Percentiles rank a stretch among this genome's conserved stretches.
These are phyloP conservation scores for Halenospora varia DNA, from an alignment of 495 filamentous ascomycete genomes.

Conservation along the genomic window DNA sequence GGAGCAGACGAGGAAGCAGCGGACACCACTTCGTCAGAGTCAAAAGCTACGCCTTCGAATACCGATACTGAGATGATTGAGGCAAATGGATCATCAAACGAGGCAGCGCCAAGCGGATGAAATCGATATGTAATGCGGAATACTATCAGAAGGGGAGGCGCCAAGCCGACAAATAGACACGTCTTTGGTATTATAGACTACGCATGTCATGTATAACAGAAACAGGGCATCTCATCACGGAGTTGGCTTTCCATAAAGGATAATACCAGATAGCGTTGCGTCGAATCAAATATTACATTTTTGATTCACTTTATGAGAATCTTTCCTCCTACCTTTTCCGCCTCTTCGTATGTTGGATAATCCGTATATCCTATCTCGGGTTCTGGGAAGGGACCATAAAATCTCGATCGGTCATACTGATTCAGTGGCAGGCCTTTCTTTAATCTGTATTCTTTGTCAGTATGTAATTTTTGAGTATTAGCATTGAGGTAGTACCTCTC, in stretches of 20 bases:
- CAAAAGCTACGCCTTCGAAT: background rate
- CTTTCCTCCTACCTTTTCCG: slow-evolving; percentile 15
- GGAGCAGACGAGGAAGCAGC: no score
- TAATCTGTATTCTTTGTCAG: slow-evolving; percentile 33
- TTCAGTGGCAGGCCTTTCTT: slow-evolving; percentile 50
- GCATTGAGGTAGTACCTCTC: slow-evolving; percentile 11
- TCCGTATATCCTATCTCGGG: slow-evolving; percentile 59
- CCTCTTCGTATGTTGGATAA: slow-evolving; percentile 31
- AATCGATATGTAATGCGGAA: background rate
- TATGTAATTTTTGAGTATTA: no score
- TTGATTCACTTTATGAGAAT: slow-evolving; percentile 4
- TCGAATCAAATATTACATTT: background rate
- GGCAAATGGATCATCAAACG: no score
- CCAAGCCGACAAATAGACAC: background rate
- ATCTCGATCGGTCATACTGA: slow-evolving; percentile 52
- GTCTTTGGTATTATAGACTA: background rate
- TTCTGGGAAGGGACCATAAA: slow-evolving; percentile 47
- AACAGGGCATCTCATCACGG: background rate
- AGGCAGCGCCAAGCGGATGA: no score
- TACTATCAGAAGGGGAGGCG: background rate
- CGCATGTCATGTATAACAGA: background rate
- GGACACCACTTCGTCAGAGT: background rate
- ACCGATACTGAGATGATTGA: background rate
- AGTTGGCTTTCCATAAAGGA: background rate
- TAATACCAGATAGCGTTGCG: background rate